Evolutionary conservation across 768 basidiomycete genomes (phyloP), one percentile per base, ranked within the genome.

Genomic region (Cytidiella melzeri): DNA sequence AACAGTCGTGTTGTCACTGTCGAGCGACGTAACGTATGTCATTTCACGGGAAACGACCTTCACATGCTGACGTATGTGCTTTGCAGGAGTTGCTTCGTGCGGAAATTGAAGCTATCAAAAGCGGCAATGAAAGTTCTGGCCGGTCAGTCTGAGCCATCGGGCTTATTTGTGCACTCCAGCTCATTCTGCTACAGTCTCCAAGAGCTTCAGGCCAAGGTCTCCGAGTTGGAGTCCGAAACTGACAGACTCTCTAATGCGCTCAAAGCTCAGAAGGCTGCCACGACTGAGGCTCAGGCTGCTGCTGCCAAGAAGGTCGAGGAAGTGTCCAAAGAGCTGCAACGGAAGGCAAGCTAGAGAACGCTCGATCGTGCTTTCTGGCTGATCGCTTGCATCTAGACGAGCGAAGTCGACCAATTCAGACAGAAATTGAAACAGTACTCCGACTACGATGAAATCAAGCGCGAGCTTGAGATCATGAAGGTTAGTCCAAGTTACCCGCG

Each of bases 381-480:
- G 36, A 37, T n/a, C n/a, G n/a, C n/a, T n/a, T n/a, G n/a, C n/a
- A 24, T 43, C 5, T 48, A 89, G 81, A 67, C 63, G 3, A 63
- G 64, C 2, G 93, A 96, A 66, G 70, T 85, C 4, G 84, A 86
- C 13, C 74, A 74, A 42, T 72, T 94, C 2, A 83, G 77, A 62
- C 67, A 70, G 27, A 83, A 82, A 55, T 69, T 98, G 30, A 81
- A 79, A 58, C 80, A 79, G 55, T 89, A 85, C 53, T 65, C 65
- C 13, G 92, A 99, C 65, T 98, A 99, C 59, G 95, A 98, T 60
- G 94, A 98, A 69, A 83, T 98, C 61, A 98, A 98, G 71, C 84
- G 96, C 23, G 96, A 99, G 64, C 75, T 99, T 24, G 93, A 93
- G 61, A 98, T 99, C 55, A 90, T 98, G 91, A 97, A 99, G 81